Evolutionary conservation across 371 early-diverging fungal genomes (phyloP), one percentile per base, ranked within the genome.

Genomic region (Circinella minor): DNA sequence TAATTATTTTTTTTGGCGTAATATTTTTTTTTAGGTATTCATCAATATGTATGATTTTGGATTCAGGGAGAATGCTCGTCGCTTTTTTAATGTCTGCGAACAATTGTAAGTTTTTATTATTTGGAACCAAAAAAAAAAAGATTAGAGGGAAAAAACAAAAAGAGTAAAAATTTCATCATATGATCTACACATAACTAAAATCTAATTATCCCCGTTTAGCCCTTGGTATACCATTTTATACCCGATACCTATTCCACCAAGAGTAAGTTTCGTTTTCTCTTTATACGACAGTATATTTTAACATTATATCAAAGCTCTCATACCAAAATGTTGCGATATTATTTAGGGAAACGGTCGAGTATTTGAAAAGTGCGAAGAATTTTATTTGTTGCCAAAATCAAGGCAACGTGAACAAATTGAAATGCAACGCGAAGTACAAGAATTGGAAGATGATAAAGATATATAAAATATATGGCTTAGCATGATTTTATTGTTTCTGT

Each of bases 41-140:
- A 79, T 86, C 43, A 88, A 87, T 66, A 86, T 86, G 86, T 88
- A 88, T 68, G 75, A 86, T 68, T 88, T 86, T 71, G 89, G 89
- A 0, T 18, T 79, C 47, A 55, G 76, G 59, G 81, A 81, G 51
- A 88, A 88, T 47, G 68, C 86, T 13, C 72, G 72, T 49, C 77
- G 80, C 4, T 77, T 88, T 59, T 88, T 88, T 75, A 88, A 88
- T 62, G 75, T 86, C 17, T 61, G 86, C 13, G 87, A 85, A 14
- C 71, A 70, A 66, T 78, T 78, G 80, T 80, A 79, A 76, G 36
- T 14, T 14, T 27, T 48, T 27, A 1, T 18, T 11, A 17, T 57
- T 57, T n/a, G n/a, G n/a, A n/a, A n/a, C n/a, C n/a, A n/a, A n/a
- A n/a, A n/a, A 5, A 27, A 34, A 4, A 15, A n/a, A 51, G 8